A percentile compares a stretch with the other conserved stretches of the same genome.
Evolutionary conservation across 805 yeast genomes (phyloP).

Genomic region (Millerozyma miso): DNA sequence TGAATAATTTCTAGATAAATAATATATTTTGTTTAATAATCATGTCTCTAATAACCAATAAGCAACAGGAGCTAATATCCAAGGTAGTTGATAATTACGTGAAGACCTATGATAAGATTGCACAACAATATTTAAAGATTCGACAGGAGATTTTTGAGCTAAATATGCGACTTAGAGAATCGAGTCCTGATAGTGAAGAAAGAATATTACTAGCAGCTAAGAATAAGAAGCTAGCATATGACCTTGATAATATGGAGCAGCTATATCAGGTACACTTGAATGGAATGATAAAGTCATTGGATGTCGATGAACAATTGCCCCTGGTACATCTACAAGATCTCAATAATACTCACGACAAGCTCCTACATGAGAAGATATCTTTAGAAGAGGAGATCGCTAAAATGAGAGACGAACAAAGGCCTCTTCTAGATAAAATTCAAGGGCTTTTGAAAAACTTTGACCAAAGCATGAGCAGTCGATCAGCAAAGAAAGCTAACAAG

Average conservation of each 20-base stretch:
- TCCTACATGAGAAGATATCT: slow-evolving; percentile 12
- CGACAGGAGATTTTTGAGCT: slow-evolving; percentile 28
- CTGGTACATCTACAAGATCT: slow-evolving; percentile 17
- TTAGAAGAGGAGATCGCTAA: slow-evolving; percentile 19
- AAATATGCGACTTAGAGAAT: slow-evolving; percentile 1
- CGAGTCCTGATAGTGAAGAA: slow-evolving; percentile 3
- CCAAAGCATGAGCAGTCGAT: slow-evolving; percentile 10
- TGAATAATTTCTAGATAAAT: not conserved
- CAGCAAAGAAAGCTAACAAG: slow-evolving; percentile 11
- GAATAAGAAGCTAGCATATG: slow-evolving; percentile 21
- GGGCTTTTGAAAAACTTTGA: slow-evolving; percentile 20
- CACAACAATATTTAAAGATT: slow-evolving; percentile 27
- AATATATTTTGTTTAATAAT: not conserved
- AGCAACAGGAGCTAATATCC: slow-evolving; percentile 32
- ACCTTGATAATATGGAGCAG: slow-evolving; percentile 24
- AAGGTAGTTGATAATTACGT: slow-evolving; percentile 25
- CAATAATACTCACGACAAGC: slow-evolving; percentile 15
- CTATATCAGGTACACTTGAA: slow-evolving; percentile 23
- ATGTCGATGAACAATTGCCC: slow-evolving; percentile 9
- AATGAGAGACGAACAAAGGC: slow-evolving; percentile 28
- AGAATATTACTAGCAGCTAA: slow-evolving; percentile 5
- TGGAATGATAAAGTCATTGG: slow-evolving; percentile 16
- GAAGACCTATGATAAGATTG: slow-evolving; percentile 28
- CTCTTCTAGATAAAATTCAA: slow-evolving; percentile 33
- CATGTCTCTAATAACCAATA: slow-evolving; percentile 26